phyloP scores from a whole-genome alignment of 305 asterid genomes.

The Fraxinus floribunda region DNA sequence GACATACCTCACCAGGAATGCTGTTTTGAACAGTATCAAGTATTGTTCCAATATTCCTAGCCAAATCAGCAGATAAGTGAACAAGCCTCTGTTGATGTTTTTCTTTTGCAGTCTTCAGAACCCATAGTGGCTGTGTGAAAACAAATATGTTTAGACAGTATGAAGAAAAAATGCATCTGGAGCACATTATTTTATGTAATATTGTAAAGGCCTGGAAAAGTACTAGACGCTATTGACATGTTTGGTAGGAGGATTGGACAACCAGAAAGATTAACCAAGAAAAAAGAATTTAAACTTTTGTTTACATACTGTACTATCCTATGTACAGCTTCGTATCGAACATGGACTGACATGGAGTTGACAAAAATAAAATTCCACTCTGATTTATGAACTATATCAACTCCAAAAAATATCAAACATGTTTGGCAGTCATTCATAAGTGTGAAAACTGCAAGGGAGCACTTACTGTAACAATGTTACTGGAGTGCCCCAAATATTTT shows the following conservation, averaged over 20 bases:
- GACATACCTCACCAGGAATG: constrained; percentile 50
- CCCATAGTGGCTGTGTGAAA: constrained; percentile 75
- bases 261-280: background rate
- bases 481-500: constrained; percentile 80
- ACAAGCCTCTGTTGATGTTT: constrained; percentile 69
- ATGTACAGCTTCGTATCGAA: background rate
- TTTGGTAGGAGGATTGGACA: background rate
- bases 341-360: background rate
- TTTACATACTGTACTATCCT: background rate
- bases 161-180: background rate
- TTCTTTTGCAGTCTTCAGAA: constrained; percentile 68
- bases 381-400: background rate
- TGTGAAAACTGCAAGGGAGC: constrained; percentile 2
- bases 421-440: background rate
- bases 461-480: constrained; percentile 78
- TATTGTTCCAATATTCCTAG: constrained; percentile 67
- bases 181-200: background rate
- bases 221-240: background rate
- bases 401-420: background rate
- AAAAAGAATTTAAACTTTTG: background rate
- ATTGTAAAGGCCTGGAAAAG: background rate
- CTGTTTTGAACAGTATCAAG: constrained; percentile 47
- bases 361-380: background rate
- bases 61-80: constrained; percentile 84
- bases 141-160: constrained; percentile 1